Percentiles rank a stretch among this genome's conserved stretches.
These are phyloP conservation scores for Medicago truncatula DNA, from an alignment of 306 rosid genomes.

Conservation along the genomic window DNA sequence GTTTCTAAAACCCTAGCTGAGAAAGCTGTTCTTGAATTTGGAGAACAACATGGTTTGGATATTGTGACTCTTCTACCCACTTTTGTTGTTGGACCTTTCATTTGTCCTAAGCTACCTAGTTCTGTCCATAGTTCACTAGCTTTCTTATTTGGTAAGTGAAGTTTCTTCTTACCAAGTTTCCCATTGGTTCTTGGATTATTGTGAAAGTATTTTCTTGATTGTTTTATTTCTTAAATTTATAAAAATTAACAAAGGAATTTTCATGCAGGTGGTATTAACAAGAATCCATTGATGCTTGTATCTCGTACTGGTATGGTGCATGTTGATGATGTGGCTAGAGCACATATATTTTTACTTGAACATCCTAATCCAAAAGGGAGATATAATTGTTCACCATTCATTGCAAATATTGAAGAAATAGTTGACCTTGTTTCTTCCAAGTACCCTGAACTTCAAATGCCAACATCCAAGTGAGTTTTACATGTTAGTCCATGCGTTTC, in stretches of 20 bases:
- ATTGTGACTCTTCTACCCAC: conserved; percentile 64
- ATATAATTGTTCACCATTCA: conserved; percentile 61
- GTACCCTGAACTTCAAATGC: conserved; percentile 53
- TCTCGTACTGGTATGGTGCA: conserved; percentile 50
- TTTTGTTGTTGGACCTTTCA: conserved; percentile 64
- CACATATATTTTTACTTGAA: conserved; percentile 61
- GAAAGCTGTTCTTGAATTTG: conserved; percentile 61
- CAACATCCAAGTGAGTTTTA: conserved; percentile 55
- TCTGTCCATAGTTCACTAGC: conserved; percentile 40
- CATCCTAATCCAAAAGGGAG: conserved; percentile 56
- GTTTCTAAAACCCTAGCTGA: conserved; percentile 69
- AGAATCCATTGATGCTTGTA: not conserved
- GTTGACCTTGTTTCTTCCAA: conserved; percentile 43
- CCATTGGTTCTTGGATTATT: too few relatives aligned
- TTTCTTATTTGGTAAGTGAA: conserved; percentile 47
- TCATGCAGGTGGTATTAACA: not conserved
- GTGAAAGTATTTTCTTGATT: too few relatives aligned
- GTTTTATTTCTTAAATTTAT: not conserved
- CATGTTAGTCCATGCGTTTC: too few relatives aligned
- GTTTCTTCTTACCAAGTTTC: not conserved
- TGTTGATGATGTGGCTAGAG: conserved; percentile 62
- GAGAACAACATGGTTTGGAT: conserved; percentile 58
- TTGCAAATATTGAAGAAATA: conserved; percentile 35
- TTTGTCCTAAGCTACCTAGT: conserved; percentile 58
- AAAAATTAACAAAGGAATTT: not conserved